Evolutionary conservation across 192 early-diverging fungal genomes (phyloP), one percentile per base, ranked within the genome.

Genomic region (Funneliformis geosporum): DNA sequence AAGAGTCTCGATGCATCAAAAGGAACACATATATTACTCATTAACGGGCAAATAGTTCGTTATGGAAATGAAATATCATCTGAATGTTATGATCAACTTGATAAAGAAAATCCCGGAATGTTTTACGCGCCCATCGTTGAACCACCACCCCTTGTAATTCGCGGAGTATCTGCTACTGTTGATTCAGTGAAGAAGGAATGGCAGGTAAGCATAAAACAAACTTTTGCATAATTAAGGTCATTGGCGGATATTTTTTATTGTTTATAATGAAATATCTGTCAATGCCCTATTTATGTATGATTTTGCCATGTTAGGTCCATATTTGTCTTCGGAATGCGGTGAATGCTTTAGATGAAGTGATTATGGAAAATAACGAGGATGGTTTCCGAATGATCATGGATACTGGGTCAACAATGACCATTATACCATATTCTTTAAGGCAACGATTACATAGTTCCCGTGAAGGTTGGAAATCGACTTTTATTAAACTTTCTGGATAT

Each of bases 231-330:
- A 60, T 25, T 25, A 18, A 12, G 69, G n/a, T 47, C 73, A 6
- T 60, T 60, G 50, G 8, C 11, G 44, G 44, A 14, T 60, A 74
- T 5, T 60, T 43, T 38, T 38, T 60, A n/a, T n/a, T n/a, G n/a
- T n/a, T n/a, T n/a, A n/a, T n/a, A n/a, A n/a, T n/a, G n/a, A n/a
- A n/a, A n/a, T n/a, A n/a, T n/a, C n/a, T n/a, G n/a, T n/a, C n/a
- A n/a, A n/a, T n/a, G n/a, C n/a, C n/a, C n/a, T n/a, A n/a, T n/a
- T n/a, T n/a, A n/a, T n/a, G n/a, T n/a, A n/a, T n/a, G n/a, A n/a
- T n/a, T n/a, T 74, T 60, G 73, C 55, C 50, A 74, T 60, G 28
- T 33, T 55, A 74, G 73, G 73, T 74, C 7, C 44, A 74, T 25
- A 74, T 74, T 8, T n/a, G 72, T 9, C 5, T 74, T 74, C 72